phyloP scores from a whole-genome alignment of 73 alveolate genomes.

The Effrenium voratum region DNA sequence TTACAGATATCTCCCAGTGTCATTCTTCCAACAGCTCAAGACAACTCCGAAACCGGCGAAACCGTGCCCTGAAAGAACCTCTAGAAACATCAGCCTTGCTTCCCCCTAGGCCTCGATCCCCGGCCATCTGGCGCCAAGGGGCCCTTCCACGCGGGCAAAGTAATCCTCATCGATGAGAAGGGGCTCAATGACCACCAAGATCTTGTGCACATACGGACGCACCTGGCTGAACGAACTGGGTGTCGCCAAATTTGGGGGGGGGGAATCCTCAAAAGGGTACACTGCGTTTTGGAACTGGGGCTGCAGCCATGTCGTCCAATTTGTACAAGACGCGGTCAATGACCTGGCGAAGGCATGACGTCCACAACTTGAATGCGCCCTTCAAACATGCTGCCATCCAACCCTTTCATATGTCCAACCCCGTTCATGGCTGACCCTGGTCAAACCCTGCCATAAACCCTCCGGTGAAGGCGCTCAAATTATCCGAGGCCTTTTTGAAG shows the following conservation, averaged over 20 bases:
- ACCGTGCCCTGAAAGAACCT: not conserved
- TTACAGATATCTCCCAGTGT: too few species aligned
- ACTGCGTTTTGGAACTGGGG: not conserved
- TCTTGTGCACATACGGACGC: conserved; percentile 99
- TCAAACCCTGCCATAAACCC: too few species aligned
- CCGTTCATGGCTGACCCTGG: too few species aligned
- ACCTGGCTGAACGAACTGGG: conserved; percentile 94
- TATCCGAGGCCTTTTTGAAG: too few species aligned
- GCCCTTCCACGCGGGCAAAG: conserved; percentile 99
- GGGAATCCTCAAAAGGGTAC: not conserved
- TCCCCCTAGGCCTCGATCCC: too few species aligned
- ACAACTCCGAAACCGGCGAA: not conserved
- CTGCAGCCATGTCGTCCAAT: conserved; percentile 96
- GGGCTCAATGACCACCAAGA: conserved; percentile 99
- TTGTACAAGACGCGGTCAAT: conserved; percentile 98
- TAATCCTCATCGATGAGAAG: conserved; percentile 99
- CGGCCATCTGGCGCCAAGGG: too few species aligned
- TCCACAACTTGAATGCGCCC: too few species aligned
- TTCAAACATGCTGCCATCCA: too few species aligned
- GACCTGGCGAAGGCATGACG: too few species aligned
- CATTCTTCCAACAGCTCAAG: not conserved
- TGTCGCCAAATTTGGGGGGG: not conserved
- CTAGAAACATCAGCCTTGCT: too few species aligned
- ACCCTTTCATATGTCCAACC: too few species aligned
- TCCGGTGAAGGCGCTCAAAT: too few species aligned